Base-by-base conservation (phyloP, 1,139 yeast species). In the Debaryomyces nepalensis region DNA sequence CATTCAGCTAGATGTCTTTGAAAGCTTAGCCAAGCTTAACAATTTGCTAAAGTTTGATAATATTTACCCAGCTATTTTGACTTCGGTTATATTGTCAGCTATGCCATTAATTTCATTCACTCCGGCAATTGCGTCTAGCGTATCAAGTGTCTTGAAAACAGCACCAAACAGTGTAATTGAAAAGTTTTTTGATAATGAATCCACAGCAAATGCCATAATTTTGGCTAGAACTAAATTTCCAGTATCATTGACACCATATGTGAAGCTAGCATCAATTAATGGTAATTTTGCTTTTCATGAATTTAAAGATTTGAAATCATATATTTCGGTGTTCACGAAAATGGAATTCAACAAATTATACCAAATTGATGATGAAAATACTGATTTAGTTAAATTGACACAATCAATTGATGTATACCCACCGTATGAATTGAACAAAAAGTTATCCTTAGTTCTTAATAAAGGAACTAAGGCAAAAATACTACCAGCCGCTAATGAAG, bases 151-250 rank as follows among this genome's bases (percentile, higher is more conserved):
- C 0, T 57, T 87, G 35, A 62, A 65, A 21, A 68, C 73, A 18
- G 77, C 82, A 27, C 89, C 93, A 4, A 70, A 71, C 33, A 68
- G 72, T 27, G 70, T 84, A 7, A 70, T 84, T 11, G 81, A 77
- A 48, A 69, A 67, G 35, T 83, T 87, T 53, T 83, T 87, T 54
- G 68, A 73, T 0, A 75, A 79, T 47, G 74, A 75, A 19, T 69
- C 78, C 14, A 77, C 84, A 3, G 75, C 76, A 34, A 75, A 77
- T 44, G 70, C 82, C n/a, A 56, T 88, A 22, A 68, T 79, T 12
- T 58, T 88, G 22, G 65, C 89, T 0, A 73, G 84, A 46, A 84
- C 95, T 0, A 88, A 89, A 54, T 77, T 87, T 49, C 97, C 97
- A 0, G 69, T 81, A n/a, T 70, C 81, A 2, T 60, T 87, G 12